These are phyloP conservation scores for Phytophthora sp. DNA, from an alignment of 352 stramenopile genomes.

Conservation along the genomic window DNA sequence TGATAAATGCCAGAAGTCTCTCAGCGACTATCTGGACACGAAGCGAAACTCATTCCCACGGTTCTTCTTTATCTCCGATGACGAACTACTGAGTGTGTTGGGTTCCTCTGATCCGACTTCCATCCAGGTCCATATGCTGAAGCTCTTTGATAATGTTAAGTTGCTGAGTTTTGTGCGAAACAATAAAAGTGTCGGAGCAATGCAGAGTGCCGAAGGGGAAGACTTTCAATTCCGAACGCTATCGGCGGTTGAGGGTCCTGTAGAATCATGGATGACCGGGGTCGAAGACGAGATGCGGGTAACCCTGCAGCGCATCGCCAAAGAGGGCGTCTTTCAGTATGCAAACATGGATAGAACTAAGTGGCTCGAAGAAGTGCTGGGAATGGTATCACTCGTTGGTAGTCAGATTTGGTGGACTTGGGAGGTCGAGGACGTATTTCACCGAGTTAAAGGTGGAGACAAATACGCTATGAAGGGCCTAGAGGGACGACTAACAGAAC, in stretches of 20 bases:
- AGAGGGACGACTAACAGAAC: conserved; percentile 86
- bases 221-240: conserved; percentile 84
- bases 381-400: conserved; percentile 93
- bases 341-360: conserved; percentile 81
- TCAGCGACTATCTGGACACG: conserved; percentile 92
- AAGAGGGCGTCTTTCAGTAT: conserved; percentile 94
- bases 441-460: conserved; percentile 86
- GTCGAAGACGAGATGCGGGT: conserved; percentile 92
- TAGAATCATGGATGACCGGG: conserved; percentile 94
- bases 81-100: conserved; percentile 92
- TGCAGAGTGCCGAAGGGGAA: conserved; percentile 93
- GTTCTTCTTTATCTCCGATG: conserved; percentile 96
- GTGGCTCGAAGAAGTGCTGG: conserved; percentile 91
- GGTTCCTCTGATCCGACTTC: conserved; percentile 92
- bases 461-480: conserved; percentile 96
- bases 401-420: conserved; percentile 96
- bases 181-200: conserved; percentile 89
- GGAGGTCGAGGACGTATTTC: conserved; percentile 95
- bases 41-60: conserved; percentile 93
- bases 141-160: conserved; percentile 97
- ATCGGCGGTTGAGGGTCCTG: conserved; percentile 87
- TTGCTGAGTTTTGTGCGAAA: conserved; percentile 88
- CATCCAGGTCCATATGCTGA: conserved; percentile 95
- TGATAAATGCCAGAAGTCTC: conserved; percentile 91
- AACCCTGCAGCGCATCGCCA: conserved; percentile 90